Evolutionary conservation across 2,329 filamentous ascomycete genomes (phyloP).

Genomic region (Colletotrichum musicola): DNA sequence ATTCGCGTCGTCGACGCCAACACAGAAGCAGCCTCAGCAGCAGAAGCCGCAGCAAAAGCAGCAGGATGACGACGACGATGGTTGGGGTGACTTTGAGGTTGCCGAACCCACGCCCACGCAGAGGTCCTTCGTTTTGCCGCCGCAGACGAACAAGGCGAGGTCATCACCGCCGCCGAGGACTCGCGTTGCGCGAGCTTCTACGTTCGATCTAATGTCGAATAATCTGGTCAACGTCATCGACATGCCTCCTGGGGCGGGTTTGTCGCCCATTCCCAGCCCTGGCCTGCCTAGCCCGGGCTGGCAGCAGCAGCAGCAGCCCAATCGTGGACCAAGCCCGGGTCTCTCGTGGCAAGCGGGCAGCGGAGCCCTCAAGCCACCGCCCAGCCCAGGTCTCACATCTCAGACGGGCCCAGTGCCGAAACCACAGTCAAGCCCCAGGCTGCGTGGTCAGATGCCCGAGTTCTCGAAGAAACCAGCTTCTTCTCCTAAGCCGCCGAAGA

Average conservation of each 20-base stretch:
- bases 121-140: constrained; percentile 34
- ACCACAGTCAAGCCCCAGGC: constrained; percentile 43
- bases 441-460: constrained; percentile 17
- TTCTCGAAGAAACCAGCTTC: constrained; percentile 10
- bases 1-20: constrained; percentile 29
- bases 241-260: constrained; percentile 16
- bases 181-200: constrained; percentile 60
- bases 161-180: constrained; percentile 42
- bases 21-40: constrained; percentile 36
- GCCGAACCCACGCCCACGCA: constrained; percentile 53
- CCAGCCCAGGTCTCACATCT: constrained; percentile 13
- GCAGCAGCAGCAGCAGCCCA: constrained; percentile 4
- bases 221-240: constrained; percentile 58
- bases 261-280: constrained; percentile 34
- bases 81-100: constrained; percentile 77
- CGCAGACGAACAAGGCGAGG: constrained; percentile 25
- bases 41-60: constrained; percentile 16
- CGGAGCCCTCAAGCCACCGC: constrained; percentile 12
- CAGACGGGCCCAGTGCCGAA: constrained; percentile 20
- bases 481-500: constrained; percentile 3
- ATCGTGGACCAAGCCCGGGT: constrained; percentile 18
- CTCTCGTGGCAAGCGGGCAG: constrained; percentile 12
- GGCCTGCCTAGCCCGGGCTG: constrained; percentile 18
- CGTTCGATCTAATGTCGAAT: constrained; percentile 67
- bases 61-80: constrained; percentile 70